Base-by-base conservation (phyloP, 306 rosid genomes). In the Cajanus cajan region DNA sequence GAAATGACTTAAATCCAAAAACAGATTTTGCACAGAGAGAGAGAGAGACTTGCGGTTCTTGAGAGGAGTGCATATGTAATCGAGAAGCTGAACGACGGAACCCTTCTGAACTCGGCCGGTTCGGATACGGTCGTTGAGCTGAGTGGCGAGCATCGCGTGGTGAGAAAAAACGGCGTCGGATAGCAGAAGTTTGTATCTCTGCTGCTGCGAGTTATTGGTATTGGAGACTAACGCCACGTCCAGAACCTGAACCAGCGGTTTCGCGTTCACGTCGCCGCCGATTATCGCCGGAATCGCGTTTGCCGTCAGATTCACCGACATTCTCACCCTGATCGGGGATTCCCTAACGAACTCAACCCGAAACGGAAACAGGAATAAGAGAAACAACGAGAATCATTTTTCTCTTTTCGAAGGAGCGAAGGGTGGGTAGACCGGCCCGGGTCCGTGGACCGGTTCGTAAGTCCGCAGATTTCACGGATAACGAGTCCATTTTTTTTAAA, bases 301-400 rank as follows among this genome's bases (percentile, higher is more conserved):
- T 33, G 96, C 86, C 34, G 99, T 88, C 11, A 95, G 96, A 69
- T 91, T 89, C 87, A 91, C 88, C 80, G 98, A 70, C 99, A 95
- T 95, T 4, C 6, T 73, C 19, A 10, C 25, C 45, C 36, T 33
- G 48, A 47, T 62, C 15, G n/a, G n/a, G n/a, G 68, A 62, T 58
- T 71, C n/a, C 36, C 52, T 0, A 40, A 8, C 68, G 34, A 54
- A 54, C 62, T 36, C 18, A 18, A 66, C 3, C 8, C 7, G 4
- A 50, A 70, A 62, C 9, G 71, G 57, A 14, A 43, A 33, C 8
- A 43, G 4, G 33, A 19, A 39, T 48, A 4, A 12, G 11, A 2
- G 58, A 48, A 25, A 66, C 3, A 28, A 7, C 3, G 43, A 12
- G 41, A 37, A 16, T 10, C 18, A 13, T 41, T 62, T 43, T 55